Evolutionary conservation across 371 early-diverging fungal species (phyloP), one percentile per base, ranked within the genome.

Genomic region (Circinella minor): DNA sequence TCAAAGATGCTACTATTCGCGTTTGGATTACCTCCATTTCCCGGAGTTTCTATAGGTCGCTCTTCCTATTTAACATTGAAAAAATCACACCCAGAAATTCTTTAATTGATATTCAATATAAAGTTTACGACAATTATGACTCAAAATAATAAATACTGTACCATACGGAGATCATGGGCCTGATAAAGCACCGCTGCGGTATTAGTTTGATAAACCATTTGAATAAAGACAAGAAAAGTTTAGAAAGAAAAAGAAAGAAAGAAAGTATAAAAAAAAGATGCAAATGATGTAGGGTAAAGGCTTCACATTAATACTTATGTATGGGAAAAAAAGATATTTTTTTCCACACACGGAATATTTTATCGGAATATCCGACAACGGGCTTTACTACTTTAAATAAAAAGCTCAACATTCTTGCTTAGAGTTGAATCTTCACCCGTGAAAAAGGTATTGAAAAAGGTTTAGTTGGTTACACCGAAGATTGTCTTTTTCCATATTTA

Each of bases 111-210:
- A 34, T 62, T 18, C 6, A 27, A 14, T 11, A 47, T 39, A 27
- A 54, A n/a, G 43, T n/a, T 17, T 55, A 4, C 4, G 6, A 10
- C 14, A 20, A n/a, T 15, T n/a, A 8, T 54, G 9, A 34, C 27
- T 17, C 37, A 17, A 46, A 15, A 61, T 9, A 20, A 47, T 27
- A 37, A 27, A 13, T 34, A 4, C 38, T 55, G 36, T 54, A 69
- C 73, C 68, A 72, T 63, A 6, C 73, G 65, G 18, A 72, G 55
- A 49, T 72, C 73, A 17, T 61, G 61, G 15, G 65, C 63, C 14
- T 51, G 69, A 55, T 72, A 65, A 37, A 72, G 68, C 14, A 72
- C 61, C 55, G 73, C 73, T 36, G 73, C 68, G 5, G 67, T 37
- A 68, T 72, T 68, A 6, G 65, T 61, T 37, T 54, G 65, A n/a